phyloP scores from a whole-genome alignment of 176 grass and related monocot genomes.

The Triticum monococcum region DNA sequence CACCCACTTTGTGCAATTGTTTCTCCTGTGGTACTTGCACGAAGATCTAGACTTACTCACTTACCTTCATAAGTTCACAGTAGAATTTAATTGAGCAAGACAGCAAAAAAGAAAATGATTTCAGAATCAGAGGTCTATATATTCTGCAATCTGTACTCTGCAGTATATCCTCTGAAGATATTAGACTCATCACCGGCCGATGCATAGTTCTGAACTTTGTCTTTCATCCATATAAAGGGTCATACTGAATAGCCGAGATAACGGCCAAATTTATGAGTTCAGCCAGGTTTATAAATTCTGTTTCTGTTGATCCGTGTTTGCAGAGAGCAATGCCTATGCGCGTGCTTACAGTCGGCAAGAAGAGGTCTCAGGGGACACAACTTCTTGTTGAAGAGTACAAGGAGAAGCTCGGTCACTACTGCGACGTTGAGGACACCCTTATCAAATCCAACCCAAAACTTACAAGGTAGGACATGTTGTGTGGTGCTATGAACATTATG shows the following conservation, averaged over 20 bases:
- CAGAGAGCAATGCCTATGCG: constrained; percentile 81
- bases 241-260: not conserved
- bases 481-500: not conserved
- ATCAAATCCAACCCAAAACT: constrained; percentile 86
- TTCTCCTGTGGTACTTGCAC: not conserved
- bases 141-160: not conserved
- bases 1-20: not conserved
- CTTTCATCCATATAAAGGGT: not conserved
- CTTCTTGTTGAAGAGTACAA: constrained; percentile 84
- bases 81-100: not conserved
- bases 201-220: not conserved
- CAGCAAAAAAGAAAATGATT: not conserved
- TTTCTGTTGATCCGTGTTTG: not conserved
- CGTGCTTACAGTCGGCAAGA: constrained; percentile 81
- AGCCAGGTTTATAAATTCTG: not conserved
- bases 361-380: constrained; percentile 73
- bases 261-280: not conserved
- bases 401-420: constrained; percentile 75
- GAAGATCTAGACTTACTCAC: not conserved
- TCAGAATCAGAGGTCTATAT: not conserved
- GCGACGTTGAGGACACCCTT: constrained; percentile 57
- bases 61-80: not conserved
- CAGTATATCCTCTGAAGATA: not conserved
- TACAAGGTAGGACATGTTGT: constrained; percentile 43
- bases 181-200: not conserved